Percentiles rank a stretch among this genome's conserved stretches.
These are phyloP conservation scores for Trichoderma atrobrunneum DNA, from an alignment of 2,329 filamentous ascomycete genomes.

Conservation along the genomic window DNA sequence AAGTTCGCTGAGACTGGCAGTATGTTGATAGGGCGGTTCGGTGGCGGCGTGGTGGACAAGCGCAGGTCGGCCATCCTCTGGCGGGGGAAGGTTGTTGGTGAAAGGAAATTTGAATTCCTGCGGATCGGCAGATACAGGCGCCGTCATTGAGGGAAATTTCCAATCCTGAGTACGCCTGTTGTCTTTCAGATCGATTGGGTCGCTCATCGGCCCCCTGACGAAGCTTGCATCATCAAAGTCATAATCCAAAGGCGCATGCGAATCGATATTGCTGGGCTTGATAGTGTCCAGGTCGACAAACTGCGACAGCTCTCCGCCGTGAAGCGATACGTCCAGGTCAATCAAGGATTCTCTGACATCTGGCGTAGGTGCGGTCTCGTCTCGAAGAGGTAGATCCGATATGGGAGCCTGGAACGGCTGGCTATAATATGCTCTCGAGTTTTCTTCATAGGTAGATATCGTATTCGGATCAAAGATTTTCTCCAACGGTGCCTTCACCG, in stretches of 20 bases:
- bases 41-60: conserved; percentile 51
- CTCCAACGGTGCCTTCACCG: conserved; percentile 58
- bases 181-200: conserved; percentile 53
- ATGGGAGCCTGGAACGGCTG: conserved; percentile 39
- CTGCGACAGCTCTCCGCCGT: conserved; percentile 53
- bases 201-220: conserved; percentile 53
- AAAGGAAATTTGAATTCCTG: conserved; percentile 47
- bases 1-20: conserved; percentile 42
- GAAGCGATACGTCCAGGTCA: conserved; percentile 60
- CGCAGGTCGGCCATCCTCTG: conserved; percentile 40
- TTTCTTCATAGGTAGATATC: conserved; percentile 62
- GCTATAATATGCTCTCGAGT: conserved; percentile 60
- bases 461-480: conserved; percentile 67
- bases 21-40: conserved; percentile 47
- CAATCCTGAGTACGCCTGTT: conserved; percentile 54
- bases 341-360: conserved; percentile 62
- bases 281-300: conserved; percentile 63
- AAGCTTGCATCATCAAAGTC: conserved; percentile 45
- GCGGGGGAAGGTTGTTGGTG: conserved; percentile 32
- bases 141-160: conserved; percentile 55
- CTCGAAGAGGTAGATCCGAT: conserved; percentile 59
- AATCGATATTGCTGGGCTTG: conserved; percentile 40
- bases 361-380: conserved; percentile 50
- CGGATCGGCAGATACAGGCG: conserved; percentile 51
- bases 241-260: conserved; percentile 49